phyloP scores from a whole-genome alignment of 257 asterid species.

The Datura wrightii region DNA sequence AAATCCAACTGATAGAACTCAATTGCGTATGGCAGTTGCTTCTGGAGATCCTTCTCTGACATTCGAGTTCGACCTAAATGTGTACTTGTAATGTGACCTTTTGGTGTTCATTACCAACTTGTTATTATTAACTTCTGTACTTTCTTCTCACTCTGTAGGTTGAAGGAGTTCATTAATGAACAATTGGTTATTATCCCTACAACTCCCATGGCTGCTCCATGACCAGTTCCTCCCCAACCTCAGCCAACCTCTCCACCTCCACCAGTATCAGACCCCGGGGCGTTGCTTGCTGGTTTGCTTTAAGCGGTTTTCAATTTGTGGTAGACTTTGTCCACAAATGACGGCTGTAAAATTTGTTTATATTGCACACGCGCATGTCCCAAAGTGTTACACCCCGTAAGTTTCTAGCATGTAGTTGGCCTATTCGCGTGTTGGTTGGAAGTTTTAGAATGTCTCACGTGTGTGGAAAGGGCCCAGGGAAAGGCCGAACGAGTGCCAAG shows the following conservation, averaged over 20 bases:
- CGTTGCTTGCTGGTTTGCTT: conserved; percentile 83
- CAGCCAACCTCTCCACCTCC: conserved; percentile 56
- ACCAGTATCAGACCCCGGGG: conserved; percentile 70
- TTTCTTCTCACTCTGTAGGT: conserved; percentile 44
- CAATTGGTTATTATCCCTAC: conserved; percentile 67
- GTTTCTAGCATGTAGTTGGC: no score
- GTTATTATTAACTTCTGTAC: neutral
- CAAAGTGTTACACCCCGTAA: neutral
- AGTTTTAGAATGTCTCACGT: no score
- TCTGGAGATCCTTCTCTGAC: conserved; percentile 88
- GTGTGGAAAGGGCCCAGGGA: no score
- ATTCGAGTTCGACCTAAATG: conserved; percentile 62
- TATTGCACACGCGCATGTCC: conserved; percentile 36
- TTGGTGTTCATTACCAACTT: neutral
- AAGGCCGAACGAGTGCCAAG: no score
- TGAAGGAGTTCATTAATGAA: conserved; percentile 88
- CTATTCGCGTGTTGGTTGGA: no score
- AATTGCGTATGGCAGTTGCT: conserved; percentile 85
- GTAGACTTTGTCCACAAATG: conserved; percentile 14
- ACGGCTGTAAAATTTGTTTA: conserved; percentile 51
- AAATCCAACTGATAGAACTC: conserved; percentile 96
- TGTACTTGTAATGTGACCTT: conserved; percentile 5
- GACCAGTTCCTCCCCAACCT: conserved; percentile 55
- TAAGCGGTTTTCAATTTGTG: conserved; percentile 38
- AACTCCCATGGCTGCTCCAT: conserved; percentile 56